Evolutionary conservation across 306 rosid species (phyloP), one percentile per base, ranked within the genome.

Genomic region (Citrullus colocynthis): DNA sequence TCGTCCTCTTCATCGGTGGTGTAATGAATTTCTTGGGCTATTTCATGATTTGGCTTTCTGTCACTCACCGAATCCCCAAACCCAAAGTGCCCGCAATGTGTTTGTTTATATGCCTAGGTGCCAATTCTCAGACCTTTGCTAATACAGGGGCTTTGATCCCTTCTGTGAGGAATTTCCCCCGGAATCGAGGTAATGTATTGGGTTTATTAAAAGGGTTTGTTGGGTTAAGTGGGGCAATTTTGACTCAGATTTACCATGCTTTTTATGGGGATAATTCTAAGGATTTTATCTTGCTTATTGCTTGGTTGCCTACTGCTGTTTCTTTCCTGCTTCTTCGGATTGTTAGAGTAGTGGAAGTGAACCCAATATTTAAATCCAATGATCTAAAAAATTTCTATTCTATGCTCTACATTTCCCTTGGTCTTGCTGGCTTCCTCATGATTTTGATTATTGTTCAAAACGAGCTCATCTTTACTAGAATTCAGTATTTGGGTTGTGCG

Each of bases 1-100:
- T 83, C 37, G 78, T 85, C 30, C 7, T 85, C 18, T 15, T 80
- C 58, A 55, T 85, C 24, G 90, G 90, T 21, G 90, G 84, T 1
- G 62, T 78, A 8, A 81, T 81, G 45, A 83, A 86, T 9, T 81
- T 84, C 30, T 84, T 78, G 75, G 85, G 82, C 1, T 84, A 85
- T 12, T 84, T 82, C 77, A 71, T 79, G 75, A 62, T 87, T 5
- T 87, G 88, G 88, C 82, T 87, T 54, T 84, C 83, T 45, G 89
- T 86, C 17, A 76, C 83, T 9, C 74, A 37, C 56, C 82, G 80
- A 79, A 83, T 86, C 58, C 32, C 85, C 18, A 86, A 72, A 51
- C 86, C 86, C 6, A 44, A 13, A 7, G n/a, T 72, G 60, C 41
- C 60, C 8, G 57, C 76, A 0, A 72, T 72, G 76, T 72, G 76